phyloP scores from a whole-genome alignment of 176 grass and related monocot genomes.

The Panicum miliaceum region DNA sequence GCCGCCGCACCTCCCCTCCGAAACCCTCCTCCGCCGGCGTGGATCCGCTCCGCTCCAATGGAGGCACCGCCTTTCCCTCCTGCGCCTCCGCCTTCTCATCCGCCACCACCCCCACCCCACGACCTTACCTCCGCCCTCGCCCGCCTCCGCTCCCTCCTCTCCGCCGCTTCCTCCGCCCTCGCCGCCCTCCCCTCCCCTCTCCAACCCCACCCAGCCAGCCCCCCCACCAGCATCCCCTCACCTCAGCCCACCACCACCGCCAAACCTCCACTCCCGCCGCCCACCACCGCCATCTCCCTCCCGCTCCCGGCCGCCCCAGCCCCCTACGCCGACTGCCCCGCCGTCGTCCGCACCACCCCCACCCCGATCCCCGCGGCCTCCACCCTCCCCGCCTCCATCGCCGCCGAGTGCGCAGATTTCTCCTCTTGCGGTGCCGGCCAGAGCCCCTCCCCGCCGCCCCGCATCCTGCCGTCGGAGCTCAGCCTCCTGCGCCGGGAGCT shows the following conservation, averaged over 20 bases:
- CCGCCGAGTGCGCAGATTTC: conserved; percentile 64
- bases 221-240: conserved; percentile 20
- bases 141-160: conserved; percentile 61
- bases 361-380: conserved; percentile 17
- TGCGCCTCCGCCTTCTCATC: background rate
- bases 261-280: conserved; percentile 55
- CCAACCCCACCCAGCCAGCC: conserved; percentile 1
- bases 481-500: conserved; percentile 64
- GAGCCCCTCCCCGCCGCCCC: conserved; percentile 7
- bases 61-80: conserved; percentile 18
- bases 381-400: conserved; percentile 67
- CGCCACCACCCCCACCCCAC: background rate
- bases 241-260: conserved; percentile 38
- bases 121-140: conserved; percentile 36
- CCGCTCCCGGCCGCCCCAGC: conserved; percentile 27
- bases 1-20: background rate
- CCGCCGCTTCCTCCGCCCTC: conserved; percentile 59
- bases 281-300: conserved; percentile 48
- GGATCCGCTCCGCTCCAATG: conserved; percentile 9
- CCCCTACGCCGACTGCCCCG: conserved; percentile 76
- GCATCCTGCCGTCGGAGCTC: conserved; percentile 81
- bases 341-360: conserved; percentile 49
- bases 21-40: conserved; percentile 21
- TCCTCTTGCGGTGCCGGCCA: background rate
- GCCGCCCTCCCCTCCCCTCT: conserved; percentile 46